Base-by-base conservation (phyloP, 2,329 filamentous ascomycete genomes). In the Thermoascus crustaceus region DNA sequence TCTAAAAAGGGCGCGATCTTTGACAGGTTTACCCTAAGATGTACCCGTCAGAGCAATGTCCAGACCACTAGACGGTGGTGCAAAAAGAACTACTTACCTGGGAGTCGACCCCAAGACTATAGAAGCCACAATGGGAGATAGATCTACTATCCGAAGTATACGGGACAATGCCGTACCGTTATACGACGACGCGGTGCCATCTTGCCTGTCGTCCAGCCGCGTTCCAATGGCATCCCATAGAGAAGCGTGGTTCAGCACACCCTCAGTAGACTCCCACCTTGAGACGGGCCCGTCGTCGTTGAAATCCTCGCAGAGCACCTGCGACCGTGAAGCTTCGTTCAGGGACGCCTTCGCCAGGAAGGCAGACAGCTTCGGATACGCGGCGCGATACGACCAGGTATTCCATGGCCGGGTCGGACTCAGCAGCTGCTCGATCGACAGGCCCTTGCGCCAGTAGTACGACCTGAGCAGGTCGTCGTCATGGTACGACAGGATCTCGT, bases 341-440 rank as follows among this genome's bases (percentile, higher is more conserved):
- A 39, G 35, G 8, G 37, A 39, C 29, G 32, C 27, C 11, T 27
- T 34, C 19, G 34, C 32, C 7, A 39, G 17, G 26, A 39, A 34
- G 7, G 19, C 16, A 5, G 27, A 29, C 19, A 39, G 37, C 10
- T 31, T 39, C 11, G 32, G 37, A 23, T 39, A 39, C 19, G 37
- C 37, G 7, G 37, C 37, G 18, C 13, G 34, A 13, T 39, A 39
- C 5, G 32, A 30, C 37, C 37, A 39, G 16, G 37, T 29, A 29
- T 29, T 29, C 26, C 26, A 29, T 3, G 26, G 26, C 18, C 26
- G 26, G n/a, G 16, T 29, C 13, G 26, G 26, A 14, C 26, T 29
- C 26, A 29, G 26, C 26, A 29, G n/a, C n/a, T 29, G 13, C 26
- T 29, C 26, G 7, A 29, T 9, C 13, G 26, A 16, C n/a, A 29